Evolutionary conservation across 2,329 filamentous ascomycete species (phyloP).

Genomic region (Colletotrichum trifolii): DNA sequence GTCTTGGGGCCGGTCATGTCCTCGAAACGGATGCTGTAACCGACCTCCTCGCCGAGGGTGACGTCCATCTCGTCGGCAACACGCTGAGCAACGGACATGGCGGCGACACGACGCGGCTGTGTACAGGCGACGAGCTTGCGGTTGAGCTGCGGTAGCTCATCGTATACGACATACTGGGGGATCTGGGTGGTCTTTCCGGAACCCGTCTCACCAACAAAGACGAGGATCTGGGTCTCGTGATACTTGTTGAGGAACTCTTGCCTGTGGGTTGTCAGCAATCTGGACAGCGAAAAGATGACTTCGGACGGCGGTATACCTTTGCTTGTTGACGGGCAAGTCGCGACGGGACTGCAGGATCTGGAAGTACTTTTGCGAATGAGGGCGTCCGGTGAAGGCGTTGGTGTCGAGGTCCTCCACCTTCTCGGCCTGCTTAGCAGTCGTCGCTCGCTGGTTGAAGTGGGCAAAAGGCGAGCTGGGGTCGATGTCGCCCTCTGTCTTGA

Average conservation of each 20-base stretch:
- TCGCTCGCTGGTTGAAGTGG: slow-evolving; percentile 80
- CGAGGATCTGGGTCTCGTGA: slow-evolving; percentile 93
- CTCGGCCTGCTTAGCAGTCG: slow-evolving; percentile 79
- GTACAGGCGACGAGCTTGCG: slow-evolving; percentile 96
- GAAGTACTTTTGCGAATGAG: slow-evolving; percentile 87
- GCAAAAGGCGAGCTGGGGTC: slow-evolving; percentile 63
- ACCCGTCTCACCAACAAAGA: slow-evolving; percentile 99
- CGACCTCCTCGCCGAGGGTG: slow-evolving; percentile 90
- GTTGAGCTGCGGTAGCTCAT: slow-evolving; percentile 88
- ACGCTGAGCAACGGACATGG: slow-evolving; percentile 98
- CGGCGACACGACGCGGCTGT: slow-evolving; percentile 95
- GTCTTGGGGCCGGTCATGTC: slow-evolving; percentile 91
- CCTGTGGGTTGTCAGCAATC: slow-evolving; percentile 53
- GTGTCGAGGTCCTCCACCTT: slow-evolving; percentile 81
- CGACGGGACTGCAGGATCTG: slow-evolving; percentile 86
- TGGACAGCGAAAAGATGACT: background rate
- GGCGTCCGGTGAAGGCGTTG: slow-evolving; percentile 86
- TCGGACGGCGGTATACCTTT: slow-evolving; percentile 69
- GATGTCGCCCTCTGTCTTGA: slow-evolving; percentile 38
- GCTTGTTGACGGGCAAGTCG: slow-evolving; percentile 90
- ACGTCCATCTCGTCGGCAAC: slow-evolving; percentile 98
- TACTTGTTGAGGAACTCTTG: slow-evolving; percentile 95
- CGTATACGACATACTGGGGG: slow-evolving; percentile 96
- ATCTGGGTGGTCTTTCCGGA: slow-evolving; percentile 99
- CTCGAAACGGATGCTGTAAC: slow-evolving; percentile 99